A percentile compares a stretch with the other conserved stretches of the same genome.
These are phyloP conservation scores for Plasmodium reichenowi DNA, from an alignment of 169 alveolate species.

Conservation along the genomic window DNA sequence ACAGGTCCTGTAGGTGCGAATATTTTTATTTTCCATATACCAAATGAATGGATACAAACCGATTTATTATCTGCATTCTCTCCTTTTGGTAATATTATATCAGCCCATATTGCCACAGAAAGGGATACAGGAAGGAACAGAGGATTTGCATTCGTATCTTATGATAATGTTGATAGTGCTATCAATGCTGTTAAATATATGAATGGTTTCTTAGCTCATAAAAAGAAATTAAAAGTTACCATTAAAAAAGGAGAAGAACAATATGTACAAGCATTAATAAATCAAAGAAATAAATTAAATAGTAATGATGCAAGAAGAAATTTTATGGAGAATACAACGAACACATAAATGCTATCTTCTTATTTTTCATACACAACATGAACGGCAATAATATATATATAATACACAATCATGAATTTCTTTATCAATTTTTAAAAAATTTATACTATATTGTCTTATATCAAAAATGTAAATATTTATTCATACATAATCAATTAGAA, in stretches of 20 bases:
- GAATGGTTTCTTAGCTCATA: slow-evolving; percentile 91
- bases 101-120: slow-evolving; percentile 93
- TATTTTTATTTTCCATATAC: slow-evolving; percentile 93
- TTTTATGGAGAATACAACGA: slow-evolving; percentile 19
- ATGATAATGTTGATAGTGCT: slow-evolving; percentile 90
- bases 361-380: background rate
- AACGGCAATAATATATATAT: too few species aligned
- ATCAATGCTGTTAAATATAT: slow-evolving; percentile 91
- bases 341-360: slow-evolving; percentile 1
- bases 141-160: slow-evolving; percentile 94
- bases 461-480: too few species aligned
- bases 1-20: slow-evolving; percentile 94
- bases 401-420: background rate
- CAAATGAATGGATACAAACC: slow-evolving; percentile 92
- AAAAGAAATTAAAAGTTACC: slow-evolving; percentile 91
- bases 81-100: slow-evolving; percentile 90
- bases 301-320: slow-evolving; percentile 35
- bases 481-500: too few species aligned
- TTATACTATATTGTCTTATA: background rate
- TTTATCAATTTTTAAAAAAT: slow-evolving; percentile 8
- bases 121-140: slow-evolving; percentile 91
- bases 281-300: slow-evolving; percentile 45
- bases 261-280: slow-evolving; percentile 52
- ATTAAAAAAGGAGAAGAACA: slow-evolving; percentile 91
- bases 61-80: slow-evolving; percentile 89